Percentiles rank a stretch among this genome's conserved stretches.
Evolutionary conservation across 2,329 filamentous ascomycete genomes (phyloP).

Genomic region (Alternaria panax): DNA sequence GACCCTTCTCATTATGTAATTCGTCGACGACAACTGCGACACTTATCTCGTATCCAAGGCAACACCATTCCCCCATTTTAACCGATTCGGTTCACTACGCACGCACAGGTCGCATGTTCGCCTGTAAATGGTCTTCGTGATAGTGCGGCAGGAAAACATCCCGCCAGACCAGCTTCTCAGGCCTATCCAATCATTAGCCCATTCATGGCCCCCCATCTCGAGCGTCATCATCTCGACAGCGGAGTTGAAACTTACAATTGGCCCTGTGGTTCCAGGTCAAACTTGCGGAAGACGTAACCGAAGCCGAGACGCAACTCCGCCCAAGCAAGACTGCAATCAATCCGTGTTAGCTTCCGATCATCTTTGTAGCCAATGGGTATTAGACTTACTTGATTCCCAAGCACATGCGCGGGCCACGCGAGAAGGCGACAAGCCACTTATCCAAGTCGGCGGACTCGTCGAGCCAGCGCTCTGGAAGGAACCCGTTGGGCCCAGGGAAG

Average conservation of each 20-base stretch:
- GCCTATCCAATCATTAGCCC: too few species aligned
- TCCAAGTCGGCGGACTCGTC: slow-evolving; percentile 34
- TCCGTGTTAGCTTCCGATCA: background rate
- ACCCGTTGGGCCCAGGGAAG: slow-evolving; percentile 40
- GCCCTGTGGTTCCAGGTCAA: slow-evolving; percentile 36
- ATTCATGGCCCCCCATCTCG: too few species aligned
- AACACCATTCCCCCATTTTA: background rate
- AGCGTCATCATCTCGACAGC: too few species aligned
- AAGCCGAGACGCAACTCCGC: slow-evolving; percentile 44
- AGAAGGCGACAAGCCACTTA: slow-evolving; percentile 45
- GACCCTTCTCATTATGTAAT: background rate
- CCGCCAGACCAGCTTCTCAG: slow-evolving; percentile 25
- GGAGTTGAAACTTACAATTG: slow-evolving; percentile 24
- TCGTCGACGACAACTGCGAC: background rate
- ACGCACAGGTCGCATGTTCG: slow-evolving; percentile 18
- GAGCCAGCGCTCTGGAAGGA: slow-evolving; percentile 45
- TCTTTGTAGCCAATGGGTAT: background rate
- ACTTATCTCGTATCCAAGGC: too few species aligned
- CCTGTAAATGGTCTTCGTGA: slow-evolving; percentile 30
- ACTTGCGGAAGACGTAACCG: slow-evolving; percentile 40
- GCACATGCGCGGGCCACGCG: slow-evolving; percentile 47
- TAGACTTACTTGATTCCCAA: slow-evolving; percentile 38
- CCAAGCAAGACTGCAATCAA: slow-evolving; percentile 41
- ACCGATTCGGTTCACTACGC: background rate
- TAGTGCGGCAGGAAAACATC: slow-evolving; percentile 35